Evolutionary conservation across 257 asterid genomes (phyloP).

Genomic region (Jacaranda copaia): DNA sequence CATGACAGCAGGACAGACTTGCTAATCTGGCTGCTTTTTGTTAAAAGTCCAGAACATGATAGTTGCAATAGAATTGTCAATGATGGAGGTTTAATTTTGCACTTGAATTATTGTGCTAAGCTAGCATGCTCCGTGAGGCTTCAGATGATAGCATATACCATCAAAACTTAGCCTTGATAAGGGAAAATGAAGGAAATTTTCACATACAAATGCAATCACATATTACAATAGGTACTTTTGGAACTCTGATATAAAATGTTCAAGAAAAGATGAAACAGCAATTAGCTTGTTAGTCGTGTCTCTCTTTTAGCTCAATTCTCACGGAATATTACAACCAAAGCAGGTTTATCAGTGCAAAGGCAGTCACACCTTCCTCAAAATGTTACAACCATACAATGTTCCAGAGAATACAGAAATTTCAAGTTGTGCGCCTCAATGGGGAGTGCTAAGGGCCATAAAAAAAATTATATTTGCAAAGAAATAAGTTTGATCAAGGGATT

Average conservation of each 20-base stretch:
- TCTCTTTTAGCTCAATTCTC: slow-evolving; percentile 19
- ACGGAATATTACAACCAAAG: slow-evolving; percentile 13
- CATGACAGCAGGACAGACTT: slow-evolving; percentile 8
- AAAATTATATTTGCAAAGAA: slow-evolving; percentile 3
- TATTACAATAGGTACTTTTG: slow-evolving; percentile 1
- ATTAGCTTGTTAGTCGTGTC: slow-evolving; percentile 12
- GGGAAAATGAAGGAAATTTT: slow-evolving; percentile 2
- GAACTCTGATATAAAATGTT: slow-evolving; percentile 15
- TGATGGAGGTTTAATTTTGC: neutral
- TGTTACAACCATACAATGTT: neutral
- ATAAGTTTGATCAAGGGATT: slow-evolving; percentile 16
- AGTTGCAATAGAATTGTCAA: neutral
- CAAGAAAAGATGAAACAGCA: slow-evolving; percentile 8
- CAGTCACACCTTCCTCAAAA: slow-evolving; percentile 20
- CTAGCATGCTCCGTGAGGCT: neutral
- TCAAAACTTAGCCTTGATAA: slow-evolving; percentile 18
- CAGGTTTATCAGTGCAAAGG: slow-evolving; percentile 17
- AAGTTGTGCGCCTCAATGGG: slow-evolving; percentile 7
- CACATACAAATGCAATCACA: slow-evolving; percentile 17
- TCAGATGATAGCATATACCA: slow-evolving; percentile 2
- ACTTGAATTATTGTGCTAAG: slow-evolving; percentile 2
- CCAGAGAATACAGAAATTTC: slow-evolving; percentile 16
- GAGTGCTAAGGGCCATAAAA: neutral
- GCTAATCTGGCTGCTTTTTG: slow-evolving; percentile 20
- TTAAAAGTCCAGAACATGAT: neutral